Evolutionary conservation across 257 asterid genomes (phyloP).

Genomic region (Ligustrum vulgare): DNA sequence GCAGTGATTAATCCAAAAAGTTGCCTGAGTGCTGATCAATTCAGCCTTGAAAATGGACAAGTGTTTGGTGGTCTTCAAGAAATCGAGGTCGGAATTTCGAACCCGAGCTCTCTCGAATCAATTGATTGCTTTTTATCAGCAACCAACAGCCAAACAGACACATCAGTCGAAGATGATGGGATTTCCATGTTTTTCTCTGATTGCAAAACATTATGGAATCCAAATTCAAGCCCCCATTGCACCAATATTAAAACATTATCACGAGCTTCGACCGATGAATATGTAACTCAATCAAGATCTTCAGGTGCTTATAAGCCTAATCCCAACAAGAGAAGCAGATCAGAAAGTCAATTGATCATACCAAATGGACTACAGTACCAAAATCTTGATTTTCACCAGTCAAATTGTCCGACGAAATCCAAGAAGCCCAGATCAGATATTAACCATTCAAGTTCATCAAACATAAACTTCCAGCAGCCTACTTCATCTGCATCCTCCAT

Average conservation of each 20-base stretch:
- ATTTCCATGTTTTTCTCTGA: constrained; percentile 39
- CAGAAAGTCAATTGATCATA: constrained; percentile 14
- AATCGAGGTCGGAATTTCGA: constrained; percentile 1
- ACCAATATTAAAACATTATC: constrained; percentile 18
- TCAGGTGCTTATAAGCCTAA: not conserved
- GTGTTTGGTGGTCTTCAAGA: constrained; percentile 8
- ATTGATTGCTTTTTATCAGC: constrained; percentile 44
- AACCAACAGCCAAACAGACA: constrained; percentile 35
- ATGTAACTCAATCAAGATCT: constrained; percentile 5
- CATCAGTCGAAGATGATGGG: constrained; percentile 43
- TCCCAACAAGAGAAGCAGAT: constrained; percentile 42
- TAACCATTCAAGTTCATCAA: constrained; percentile 40
- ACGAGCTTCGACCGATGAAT: constrained; percentile 15
- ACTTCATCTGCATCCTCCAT: constrained; percentile 46
- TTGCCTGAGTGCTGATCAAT: constrained; percentile 18
- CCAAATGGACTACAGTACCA: not conserved
- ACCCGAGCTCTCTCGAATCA: constrained; percentile 30
- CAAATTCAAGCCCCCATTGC: not conserved
- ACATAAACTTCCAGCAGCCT: constrained; percentile 72
- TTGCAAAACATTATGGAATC: constrained; percentile 30
- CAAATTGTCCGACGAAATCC: constrained; percentile 28
- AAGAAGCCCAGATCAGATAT: constrained; percentile 42
- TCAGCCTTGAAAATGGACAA: constrained; percentile 11
- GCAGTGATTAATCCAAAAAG: constrained; percentile 1
- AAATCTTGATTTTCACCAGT: constrained; percentile 16